These are phyloP conservation scores for Urtica urens DNA, from an alignment of 306 rosid species.

Conservation along the genomic window DNA sequence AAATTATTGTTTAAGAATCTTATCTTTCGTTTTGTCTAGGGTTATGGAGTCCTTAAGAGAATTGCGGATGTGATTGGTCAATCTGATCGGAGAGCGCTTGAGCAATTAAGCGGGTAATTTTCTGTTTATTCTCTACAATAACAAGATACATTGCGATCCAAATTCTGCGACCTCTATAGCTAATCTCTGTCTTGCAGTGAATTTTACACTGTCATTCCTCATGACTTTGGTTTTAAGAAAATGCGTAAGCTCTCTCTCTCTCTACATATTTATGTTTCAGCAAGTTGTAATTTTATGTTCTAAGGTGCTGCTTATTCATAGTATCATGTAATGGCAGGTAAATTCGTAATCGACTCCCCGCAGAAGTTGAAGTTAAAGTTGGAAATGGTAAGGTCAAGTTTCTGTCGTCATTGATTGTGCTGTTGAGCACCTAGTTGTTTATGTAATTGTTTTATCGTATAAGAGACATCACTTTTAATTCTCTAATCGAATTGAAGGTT, in stretches of 20 bases:
- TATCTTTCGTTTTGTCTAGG: constrained; percentile 35
- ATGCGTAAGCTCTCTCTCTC: constrained; percentile 55
- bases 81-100: constrained; percentile 38
- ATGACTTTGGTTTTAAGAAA: constrained; percentile 85
- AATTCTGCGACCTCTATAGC: constrained; percentile 13
- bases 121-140: not conserved
- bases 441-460: constrained; percentile 2
- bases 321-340: constrained; percentile 43
- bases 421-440: not conserved
- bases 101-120: constrained; percentile 82
- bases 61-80: constrained; percentile 67
- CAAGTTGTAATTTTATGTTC: constrained; percentile 10
- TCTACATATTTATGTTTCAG: constrained; percentile 3
- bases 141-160: constrained; percentile 3
- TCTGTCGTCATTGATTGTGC: not conserved
- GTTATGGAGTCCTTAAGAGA: constrained; percentile 67
- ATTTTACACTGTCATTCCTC: constrained; percentile 93
- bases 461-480: constrained; percentile 3
- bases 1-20: constrained; percentile 13
- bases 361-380: constrained; percentile 77
- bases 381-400: constrained; percentile 66
- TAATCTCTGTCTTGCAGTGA: constrained; percentile 53
- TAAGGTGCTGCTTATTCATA: constrained; percentile 10
- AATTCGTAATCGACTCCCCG: constrained; percentile 81
- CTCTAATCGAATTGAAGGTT: constrained; percentile 47